Conservation (phyloP, 148 eudicot genomes). For the Beta vulgaris region DNA sequence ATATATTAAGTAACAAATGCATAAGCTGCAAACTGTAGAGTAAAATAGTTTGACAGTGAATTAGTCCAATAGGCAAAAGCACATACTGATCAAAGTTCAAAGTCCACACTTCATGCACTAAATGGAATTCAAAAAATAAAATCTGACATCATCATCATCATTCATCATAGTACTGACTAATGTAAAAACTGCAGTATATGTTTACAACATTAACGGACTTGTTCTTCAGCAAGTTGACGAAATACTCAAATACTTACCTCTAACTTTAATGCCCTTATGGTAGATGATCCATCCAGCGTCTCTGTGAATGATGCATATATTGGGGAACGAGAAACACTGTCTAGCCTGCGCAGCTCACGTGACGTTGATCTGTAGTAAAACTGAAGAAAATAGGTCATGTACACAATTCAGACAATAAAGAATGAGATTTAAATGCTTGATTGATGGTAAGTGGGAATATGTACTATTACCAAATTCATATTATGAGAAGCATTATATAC, state of each 20-base stretch:
- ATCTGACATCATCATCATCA: background rate
- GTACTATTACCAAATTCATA: background rate
- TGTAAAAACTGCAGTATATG: background rate
- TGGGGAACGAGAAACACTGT: slow-evolving; percentile 97
- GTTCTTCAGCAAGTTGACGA: background rate
- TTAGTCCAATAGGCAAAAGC: too few relatives aligned
- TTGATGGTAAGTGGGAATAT: background rate
- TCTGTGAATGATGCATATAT: slow-evolving; percentile 94
- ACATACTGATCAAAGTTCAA: background rate
- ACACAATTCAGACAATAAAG: slow-evolving; percentile 9
- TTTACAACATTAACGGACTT: background rate
- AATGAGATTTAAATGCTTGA: background rate
- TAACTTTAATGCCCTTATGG: slow-evolving; percentile 79
- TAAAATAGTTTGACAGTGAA: background rate
- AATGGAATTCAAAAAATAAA: background rate
- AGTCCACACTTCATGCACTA: background rate
- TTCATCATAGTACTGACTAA: background rate
- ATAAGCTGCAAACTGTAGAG: too few relatives aligned
- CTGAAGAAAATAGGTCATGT: slow-evolving; percentile 42
- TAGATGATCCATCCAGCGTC: slow-evolving; percentile 85
- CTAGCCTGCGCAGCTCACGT: slow-evolving; percentile 91
- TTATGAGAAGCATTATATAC: background rate
- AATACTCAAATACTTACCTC: slow-evolving; percentile 42
- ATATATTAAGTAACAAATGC: too few relatives aligned
- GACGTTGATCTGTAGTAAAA: slow-evolving; percentile 96